Conservation (phyloP, 257 asterid species). For the Handroanthus guayacan region DNA sequence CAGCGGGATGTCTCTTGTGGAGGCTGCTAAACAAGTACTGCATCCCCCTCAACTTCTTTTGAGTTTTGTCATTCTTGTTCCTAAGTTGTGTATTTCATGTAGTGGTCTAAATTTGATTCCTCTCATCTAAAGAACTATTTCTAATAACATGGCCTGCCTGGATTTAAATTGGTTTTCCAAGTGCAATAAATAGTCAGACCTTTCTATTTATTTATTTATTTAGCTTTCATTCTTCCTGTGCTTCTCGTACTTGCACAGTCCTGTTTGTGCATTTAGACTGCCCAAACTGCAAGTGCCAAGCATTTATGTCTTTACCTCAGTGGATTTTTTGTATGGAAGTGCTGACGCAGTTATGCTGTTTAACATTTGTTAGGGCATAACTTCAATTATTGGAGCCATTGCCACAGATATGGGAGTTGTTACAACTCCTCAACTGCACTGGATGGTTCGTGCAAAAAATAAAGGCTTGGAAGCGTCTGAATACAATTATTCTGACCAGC, state of each 20-base stretch:
- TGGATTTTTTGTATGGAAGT: not conserved
- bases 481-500: constrained; percentile 64
- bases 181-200: not conserved
- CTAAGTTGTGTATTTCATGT: not conserved
- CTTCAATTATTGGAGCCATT: constrained; percentile 68
- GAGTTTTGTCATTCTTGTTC: constrained; percentile 1
- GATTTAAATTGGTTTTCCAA: constrained; percentile 20
- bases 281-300: not conserved
- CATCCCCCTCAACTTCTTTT: constrained; percentile 26
- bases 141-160: not conserved
- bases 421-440: constrained; percentile 95
- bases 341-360: constrained; percentile 30
- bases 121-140: constrained; percentile 14
- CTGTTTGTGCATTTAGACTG: constrained; percentile 17
- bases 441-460: constrained; percentile 92
- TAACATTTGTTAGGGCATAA: constrained; percentile 58
- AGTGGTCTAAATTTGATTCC: not conserved
- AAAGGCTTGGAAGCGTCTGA: constrained; percentile 80
- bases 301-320: constrained; percentile 5
- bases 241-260: constrained; percentile 13
- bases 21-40: constrained; percentile 81
- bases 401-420: constrained; percentile 74
- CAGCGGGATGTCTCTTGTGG: constrained; percentile 77
- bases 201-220: not conserved
- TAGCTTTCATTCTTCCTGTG: constrained; percentile 15